These are phyloP conservation scores for Pleurotus citrinopileatus DNA, from an alignment of 768 basidiomycete genomes.

Conservation along the genomic window DNA sequence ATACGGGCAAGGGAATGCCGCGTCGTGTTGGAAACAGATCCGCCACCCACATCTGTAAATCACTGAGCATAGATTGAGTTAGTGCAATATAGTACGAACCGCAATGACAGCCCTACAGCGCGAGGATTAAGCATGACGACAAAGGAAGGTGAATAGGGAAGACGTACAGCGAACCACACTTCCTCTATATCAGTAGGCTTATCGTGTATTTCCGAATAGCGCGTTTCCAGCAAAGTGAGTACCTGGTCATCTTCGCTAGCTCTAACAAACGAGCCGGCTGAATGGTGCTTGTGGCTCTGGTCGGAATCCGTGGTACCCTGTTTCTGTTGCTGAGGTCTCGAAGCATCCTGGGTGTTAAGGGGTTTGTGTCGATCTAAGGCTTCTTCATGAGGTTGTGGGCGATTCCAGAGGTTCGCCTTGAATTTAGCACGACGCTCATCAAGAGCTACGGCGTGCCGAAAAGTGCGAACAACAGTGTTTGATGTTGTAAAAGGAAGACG, in stretches of 20 bases:
- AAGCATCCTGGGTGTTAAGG: constrained; percentile 5
- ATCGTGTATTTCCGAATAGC: constrained; percentile 17
- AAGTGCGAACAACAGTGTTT: constrained; percentile 42
- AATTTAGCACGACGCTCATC: constrained; percentile 55
- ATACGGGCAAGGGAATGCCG: constrained; percentile 50
- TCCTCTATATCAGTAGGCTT: constrained; percentile 41
- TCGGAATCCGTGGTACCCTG: background rate
- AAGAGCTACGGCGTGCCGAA: constrained; percentile 54
- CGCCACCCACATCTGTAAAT: constrained; percentile 28
- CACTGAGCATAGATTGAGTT: background rate
- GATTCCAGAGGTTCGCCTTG: constrained; percentile 40
- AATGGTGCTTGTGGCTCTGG: constrained; percentile 8
- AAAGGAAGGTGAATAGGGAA: background rate
- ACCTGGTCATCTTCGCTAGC: constrained; percentile 2
- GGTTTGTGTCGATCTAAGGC: constrained; percentile 18
- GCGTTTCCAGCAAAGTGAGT: constrained; percentile 21
- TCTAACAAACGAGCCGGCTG: constrained; percentile 2
- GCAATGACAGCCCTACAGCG: constrained; percentile 29
- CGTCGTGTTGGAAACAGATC: constrained; percentile 37
- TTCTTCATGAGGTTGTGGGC: constrained; percentile 26
- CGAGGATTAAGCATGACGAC: background rate
- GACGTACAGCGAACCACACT: constrained; percentile 47
- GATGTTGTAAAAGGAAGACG: constrained; percentile 45
- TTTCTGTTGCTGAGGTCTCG: constrained; percentile 1
- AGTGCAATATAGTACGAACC: constrained; percentile 19